Conservation (phyloP, 2,329 filamentous ascomycete genomes). For the Cercospora janseana region DNA sequence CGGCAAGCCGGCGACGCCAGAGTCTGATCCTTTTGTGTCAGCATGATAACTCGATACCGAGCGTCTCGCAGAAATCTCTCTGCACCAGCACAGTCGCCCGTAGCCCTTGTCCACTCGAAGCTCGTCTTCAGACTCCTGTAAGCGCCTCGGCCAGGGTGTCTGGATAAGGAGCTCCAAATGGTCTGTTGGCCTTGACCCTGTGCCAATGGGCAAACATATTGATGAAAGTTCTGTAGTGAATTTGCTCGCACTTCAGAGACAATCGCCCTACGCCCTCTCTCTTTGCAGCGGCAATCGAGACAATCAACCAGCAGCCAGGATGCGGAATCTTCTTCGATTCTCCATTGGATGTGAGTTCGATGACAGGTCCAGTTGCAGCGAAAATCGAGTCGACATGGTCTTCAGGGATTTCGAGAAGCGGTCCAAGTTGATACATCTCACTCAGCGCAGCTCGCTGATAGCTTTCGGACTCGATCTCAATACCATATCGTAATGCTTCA, state of each 20-base stretch:
- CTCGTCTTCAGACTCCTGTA: no score
- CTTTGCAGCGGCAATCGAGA: neutral
- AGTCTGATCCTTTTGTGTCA: no score
- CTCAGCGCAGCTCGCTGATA: conserved; percentile 1
- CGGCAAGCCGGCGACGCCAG: no score
- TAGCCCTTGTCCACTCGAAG: no score
- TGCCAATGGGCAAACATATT: neutral
- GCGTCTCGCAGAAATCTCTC: no score
- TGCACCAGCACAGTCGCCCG: no score
- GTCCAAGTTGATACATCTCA: neutral
- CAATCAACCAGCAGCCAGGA: neutral
- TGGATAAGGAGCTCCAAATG: no score
- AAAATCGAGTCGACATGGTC: neutral
- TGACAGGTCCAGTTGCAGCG: neutral
- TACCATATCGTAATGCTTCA: neutral
- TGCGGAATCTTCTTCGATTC: neutral
- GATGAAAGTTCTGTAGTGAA: neutral
- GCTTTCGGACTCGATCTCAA: neutral
- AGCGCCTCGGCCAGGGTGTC: no score
- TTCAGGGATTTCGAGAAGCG: neutral
- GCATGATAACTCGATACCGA: no score
- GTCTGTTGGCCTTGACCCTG: no score
- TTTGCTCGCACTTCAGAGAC: neutral
- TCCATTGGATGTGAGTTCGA: neutral
- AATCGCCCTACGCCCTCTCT: neutral